Evolutionary conservation across 1,139 yeast species (phyloP).

Genomic region (Schwanniomyces etchellsii): DNA sequence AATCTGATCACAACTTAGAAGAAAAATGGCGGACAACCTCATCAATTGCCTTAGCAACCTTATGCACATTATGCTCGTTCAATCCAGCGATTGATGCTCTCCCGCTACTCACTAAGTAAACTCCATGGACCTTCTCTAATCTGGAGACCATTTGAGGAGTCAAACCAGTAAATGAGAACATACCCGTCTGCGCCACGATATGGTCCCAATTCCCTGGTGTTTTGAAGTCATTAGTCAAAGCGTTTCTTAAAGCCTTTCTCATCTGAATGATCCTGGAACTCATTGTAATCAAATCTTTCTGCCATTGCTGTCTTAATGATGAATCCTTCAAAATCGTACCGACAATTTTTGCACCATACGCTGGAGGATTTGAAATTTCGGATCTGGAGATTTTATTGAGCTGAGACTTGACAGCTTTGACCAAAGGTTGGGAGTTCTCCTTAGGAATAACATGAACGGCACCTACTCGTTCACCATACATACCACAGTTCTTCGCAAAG

Average conservation of each 20-base stretch:
- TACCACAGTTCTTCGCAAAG: constrained; percentile 96
- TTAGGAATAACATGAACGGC: constrained; percentile 72
- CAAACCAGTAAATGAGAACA: constrained; percentile 94
- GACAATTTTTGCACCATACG: constrained; percentile 93
- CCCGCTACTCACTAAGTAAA: constrained; percentile 76
- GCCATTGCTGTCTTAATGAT: constrained; percentile 73
- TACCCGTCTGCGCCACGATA: constrained; percentile 86
- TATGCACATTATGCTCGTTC: constrained; percentile 70
- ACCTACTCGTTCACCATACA: constrained; percentile 97
- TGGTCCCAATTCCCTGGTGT: constrained; percentile 95
- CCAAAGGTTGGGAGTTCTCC: constrained; percentile 30
- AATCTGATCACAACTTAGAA: not conserved
- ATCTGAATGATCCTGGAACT: constrained; percentile 74
- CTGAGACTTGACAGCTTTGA: constrained; percentile 63
- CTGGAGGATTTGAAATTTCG: constrained; percentile 90
- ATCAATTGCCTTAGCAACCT: constrained; percentile 80
- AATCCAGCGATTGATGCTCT: constrained; percentile 94
- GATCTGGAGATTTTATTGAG: constrained; percentile 74
- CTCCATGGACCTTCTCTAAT: constrained; percentile 72
- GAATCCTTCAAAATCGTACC: constrained; percentile 66
- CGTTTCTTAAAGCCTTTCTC: constrained; percentile 63
- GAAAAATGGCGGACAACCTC: constrained; percentile 50
- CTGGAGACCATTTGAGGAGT: constrained; percentile 72
- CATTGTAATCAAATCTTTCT: constrained; percentile 80
- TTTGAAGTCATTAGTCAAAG: constrained; percentile 50